Evolutionary conservation across 2,329 filamentous ascomycete genomes (phyloP).

Genomic region (Salinomyces thailandicus): DNA sequence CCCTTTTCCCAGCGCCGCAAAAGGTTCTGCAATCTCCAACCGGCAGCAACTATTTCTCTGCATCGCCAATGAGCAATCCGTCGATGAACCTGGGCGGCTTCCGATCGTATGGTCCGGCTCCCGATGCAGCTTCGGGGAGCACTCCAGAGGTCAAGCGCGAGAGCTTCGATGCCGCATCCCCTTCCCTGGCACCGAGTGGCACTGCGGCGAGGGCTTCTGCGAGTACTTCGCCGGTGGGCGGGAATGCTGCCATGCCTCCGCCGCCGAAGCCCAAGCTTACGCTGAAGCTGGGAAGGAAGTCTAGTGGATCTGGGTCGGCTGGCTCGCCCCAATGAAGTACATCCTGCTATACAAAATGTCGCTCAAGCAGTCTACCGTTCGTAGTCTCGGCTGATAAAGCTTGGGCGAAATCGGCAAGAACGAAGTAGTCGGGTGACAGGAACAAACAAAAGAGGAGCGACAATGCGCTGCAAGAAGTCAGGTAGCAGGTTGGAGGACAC

Average conservation of each 20-base stretch:
- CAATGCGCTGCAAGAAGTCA: too few relatives aligned
- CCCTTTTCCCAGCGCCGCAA: not conserved
- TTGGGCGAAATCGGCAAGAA: too few relatives aligned
- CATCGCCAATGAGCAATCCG: conserved; percentile 6
- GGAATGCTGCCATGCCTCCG: conserved; percentile 2
- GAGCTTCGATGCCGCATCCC: not conserved
- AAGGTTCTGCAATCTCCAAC: conserved; percentile 7
- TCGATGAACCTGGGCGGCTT: conserved; percentile 17
- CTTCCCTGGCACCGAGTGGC: conserved; percentile 1
- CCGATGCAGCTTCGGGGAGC: not conserved
- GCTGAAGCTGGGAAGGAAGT: conserved; percentile 7
- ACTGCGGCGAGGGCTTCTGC: not conserved
- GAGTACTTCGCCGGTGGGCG: not conserved
- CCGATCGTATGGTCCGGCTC: conserved; percentile 11
- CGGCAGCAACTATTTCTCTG: conserved; percentile 8
- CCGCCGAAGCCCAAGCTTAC: conserved; percentile 11
- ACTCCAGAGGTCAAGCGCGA: conserved; percentile 6
- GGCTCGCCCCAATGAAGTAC: not conserved
- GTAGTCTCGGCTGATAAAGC: too few relatives aligned
- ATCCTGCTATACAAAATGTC: too few relatives aligned
- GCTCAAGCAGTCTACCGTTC: too few relatives aligned
- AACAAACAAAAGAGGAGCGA: too few relatives aligned
- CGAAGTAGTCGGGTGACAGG: too few relatives aligned
- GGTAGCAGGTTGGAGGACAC: too few relatives aligned
- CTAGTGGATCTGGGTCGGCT: not conserved